phyloP scores from a whole-genome alignment of 2,329 filamentous ascomycete genomes.

The Epichloe sp. region DNA sequence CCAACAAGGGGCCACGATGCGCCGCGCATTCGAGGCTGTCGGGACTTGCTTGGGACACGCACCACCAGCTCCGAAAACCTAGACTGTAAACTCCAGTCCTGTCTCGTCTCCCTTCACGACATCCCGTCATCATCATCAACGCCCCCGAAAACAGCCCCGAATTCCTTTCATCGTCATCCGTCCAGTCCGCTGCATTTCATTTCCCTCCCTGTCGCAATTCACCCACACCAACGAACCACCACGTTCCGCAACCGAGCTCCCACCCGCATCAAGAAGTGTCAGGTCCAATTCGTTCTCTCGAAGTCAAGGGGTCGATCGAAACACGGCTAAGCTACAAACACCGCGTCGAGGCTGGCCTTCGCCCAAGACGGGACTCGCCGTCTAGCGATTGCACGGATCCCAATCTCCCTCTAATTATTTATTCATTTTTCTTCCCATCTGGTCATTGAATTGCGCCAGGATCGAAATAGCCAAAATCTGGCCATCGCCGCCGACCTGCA shows the following conservation, averaged over 20 bases:
- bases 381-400: not conserved
- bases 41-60: conserved; percentile 2
- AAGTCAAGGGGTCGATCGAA: not conserved
- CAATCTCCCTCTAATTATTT: not conserved
- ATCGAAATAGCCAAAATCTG: not conserved
- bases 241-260: not conserved
- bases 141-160: not conserved
- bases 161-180: not conserved
- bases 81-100: not conserved
- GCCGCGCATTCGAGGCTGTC: conserved; percentile 4
- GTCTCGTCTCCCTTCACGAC: not conserved
- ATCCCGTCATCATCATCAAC: not conserved
- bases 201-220: not conserved
- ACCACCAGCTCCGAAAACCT: conserved; percentile 1
- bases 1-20: conserved; percentile 6
- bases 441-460: not conserved
- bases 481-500: not conserved
- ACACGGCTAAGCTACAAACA: not conserved
- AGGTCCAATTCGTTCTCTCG: not conserved
- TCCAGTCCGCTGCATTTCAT: not conserved
- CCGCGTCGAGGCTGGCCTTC: not conserved
- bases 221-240: not conserved
- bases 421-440: not conserved
- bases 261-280: not conserved
- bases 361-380: not conserved